These are phyloP conservation scores for Paecilomyces sp. DNA, from an alignment of 2,329 filamentous ascomycete genomes.

Conservation along the genomic window DNA sequence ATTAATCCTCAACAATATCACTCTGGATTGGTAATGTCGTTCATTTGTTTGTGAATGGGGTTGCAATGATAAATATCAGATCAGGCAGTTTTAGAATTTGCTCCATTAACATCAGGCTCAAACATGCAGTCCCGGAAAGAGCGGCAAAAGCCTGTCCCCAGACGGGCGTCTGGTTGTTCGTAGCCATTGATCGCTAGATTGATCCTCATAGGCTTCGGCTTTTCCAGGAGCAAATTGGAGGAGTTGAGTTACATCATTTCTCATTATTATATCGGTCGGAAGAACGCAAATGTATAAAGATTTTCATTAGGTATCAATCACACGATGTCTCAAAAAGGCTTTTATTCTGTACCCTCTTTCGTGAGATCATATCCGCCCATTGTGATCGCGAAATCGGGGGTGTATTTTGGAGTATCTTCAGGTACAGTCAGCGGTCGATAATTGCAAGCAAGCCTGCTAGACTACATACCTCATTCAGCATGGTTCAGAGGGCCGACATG, in stretches of 20 bases:
- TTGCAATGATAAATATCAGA: too few species aligned
- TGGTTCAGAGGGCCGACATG: slow-evolving; percentile 1
- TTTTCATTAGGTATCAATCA: neutral
- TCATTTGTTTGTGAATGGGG: too few species aligned
- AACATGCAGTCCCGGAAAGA: too few species aligned
- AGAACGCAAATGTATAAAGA: neutral
- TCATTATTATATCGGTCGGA: neutral
- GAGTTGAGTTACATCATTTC: too few species aligned
- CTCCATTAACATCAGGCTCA: too few species aligned
- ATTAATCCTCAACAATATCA: too few species aligned
- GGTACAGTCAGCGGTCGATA: neutral
- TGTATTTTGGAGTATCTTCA: neutral
- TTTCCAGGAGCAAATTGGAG: too few species aligned
- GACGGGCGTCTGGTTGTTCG: too few species aligned
- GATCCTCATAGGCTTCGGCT: neutral
- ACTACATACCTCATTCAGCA: neutral
- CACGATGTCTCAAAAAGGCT: neutral
- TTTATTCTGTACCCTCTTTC: neutral
- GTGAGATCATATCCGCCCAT: neutral
- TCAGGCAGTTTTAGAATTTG: too few species aligned
- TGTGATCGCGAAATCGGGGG: neutral
- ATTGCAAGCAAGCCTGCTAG: neutral
- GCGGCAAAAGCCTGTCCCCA: too few species aligned
- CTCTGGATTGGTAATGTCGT: too few species aligned
- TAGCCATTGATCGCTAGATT: neutral